Evolutionary conservation across 768 basidiomycete genomes (phyloP).

Genomic region (Leccinum truebloodii): DNA sequence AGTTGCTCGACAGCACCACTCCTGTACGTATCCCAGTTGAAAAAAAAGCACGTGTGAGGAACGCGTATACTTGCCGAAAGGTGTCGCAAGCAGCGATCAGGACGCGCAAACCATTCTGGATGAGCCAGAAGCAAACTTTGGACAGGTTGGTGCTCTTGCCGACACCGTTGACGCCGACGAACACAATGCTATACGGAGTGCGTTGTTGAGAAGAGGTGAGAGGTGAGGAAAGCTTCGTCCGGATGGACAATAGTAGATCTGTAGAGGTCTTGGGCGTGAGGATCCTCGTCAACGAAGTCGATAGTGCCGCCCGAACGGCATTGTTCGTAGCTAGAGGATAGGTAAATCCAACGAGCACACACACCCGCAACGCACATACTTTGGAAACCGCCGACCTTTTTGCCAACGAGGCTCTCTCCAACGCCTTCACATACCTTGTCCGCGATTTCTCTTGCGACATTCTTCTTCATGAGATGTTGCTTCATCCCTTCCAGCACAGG

Average conservation of each 20-base stretch:
- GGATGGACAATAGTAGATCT: constrained; percentile 92
- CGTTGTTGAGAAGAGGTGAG: constrained; percentile 74
- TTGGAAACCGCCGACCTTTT: constrained; percentile 87
- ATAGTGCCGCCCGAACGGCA: constrained; percentile 81
- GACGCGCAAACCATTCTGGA: constrained; percentile 91
- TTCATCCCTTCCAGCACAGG: constrained; percentile 95
- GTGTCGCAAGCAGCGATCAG: constrained; percentile 99
- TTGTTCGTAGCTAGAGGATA: constrained; percentile 68
- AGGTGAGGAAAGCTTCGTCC: constrained; percentile 79
- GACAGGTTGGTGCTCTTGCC: constrained; percentile 98
- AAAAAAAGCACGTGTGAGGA: not conserved
- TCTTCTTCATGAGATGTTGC: constrained; percentile 97
- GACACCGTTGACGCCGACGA: constrained; percentile 98
- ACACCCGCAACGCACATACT: constrained; percentile 48
- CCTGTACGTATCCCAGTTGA: constrained; percentile 38
- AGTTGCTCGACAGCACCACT: constrained; percentile 98
- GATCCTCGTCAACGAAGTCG: constrained; percentile 86
- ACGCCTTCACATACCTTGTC: constrained; percentile 95
- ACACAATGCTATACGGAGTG: constrained; percentile 89
- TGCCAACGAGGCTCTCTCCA: constrained; percentile 86
- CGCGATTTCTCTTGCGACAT: constrained; percentile 94
- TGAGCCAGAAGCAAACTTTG: constrained; percentile 99
- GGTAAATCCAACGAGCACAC: constrained; percentile 3
- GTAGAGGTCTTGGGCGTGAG: constrained; percentile 96
- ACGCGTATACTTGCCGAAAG: constrained; percentile 60